Base-by-base conservation (phyloP, 139 green algal genomes). In the Volvox africanus region DNA sequence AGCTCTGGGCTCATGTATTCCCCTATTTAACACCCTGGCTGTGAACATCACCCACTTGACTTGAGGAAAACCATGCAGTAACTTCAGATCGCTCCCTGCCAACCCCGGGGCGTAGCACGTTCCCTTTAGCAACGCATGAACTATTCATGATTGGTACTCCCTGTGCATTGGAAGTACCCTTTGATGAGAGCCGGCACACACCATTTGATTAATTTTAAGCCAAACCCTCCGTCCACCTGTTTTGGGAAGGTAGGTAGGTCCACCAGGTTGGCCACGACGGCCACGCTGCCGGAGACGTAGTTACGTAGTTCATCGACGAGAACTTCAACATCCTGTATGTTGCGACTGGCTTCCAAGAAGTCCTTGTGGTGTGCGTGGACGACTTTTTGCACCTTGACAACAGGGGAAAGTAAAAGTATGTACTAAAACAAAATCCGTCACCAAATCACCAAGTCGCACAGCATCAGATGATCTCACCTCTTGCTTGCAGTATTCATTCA, bases 281-380 rank as follows among this genome's bases (percentile, higher is more conserved):
- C 87, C 1, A 90, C 84, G 20, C 81, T 37, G 33, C 92, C 87
- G 1, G 86, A 85, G 5, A 90, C 86, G 55, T 94, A 94, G 87
- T 93, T 94, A 35, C 92, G 89, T 62, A 94, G 87, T 86, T 93
- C 86, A 65, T 87, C 86, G 67, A 94, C 89, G 77, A 86, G 61
- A 0, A n/a, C 76, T 35, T 86, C 87, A 35, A 91, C 87, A 2
- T 82, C 87, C 6, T 55, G 73, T 6, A 90, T 65, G 61, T 77
- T 62, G 0, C 86, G 86, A 17, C 55, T 69, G 33, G 87, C 87
- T 2, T 86, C 87, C 33, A 91, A 36, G 33, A 91, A 91, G 61
- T 82, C 76, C 37, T 78, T 86, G 75, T 91, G 87, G 24, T 91
- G 87, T 18, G n/a, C 24, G 33, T 91, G 87, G 32, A 91, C 87